These are phyloP conservation scores for Spatholobus suberectus DNA, from an alignment of 306 rosid genomes.

Conservation along the genomic window DNA sequence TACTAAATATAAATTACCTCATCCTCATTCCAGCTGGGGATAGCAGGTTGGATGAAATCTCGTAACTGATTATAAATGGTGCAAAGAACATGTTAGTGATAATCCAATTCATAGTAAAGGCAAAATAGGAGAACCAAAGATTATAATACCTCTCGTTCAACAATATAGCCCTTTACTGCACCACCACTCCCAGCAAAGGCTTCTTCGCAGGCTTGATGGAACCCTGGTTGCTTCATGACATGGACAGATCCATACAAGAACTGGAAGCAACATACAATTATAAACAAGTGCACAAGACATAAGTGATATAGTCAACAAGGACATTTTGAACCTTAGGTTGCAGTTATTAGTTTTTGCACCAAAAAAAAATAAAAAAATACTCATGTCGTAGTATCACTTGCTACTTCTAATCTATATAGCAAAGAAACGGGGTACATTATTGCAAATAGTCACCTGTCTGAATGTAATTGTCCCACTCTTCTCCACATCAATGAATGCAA, in stretches of 20 bases:
- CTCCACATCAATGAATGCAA: conserved; percentile 76
- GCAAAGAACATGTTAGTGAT: conserved; percentile 38
- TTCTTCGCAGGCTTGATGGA: conserved; percentile 73
- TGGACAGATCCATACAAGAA: conserved; percentile 76
- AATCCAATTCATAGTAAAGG: conserved; percentile 15
- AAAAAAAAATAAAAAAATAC: not conserved
- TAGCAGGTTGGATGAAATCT: conserved; percentile 56
- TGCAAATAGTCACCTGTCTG: conserved; percentile 65
- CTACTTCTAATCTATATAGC: not conserved
- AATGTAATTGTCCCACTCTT: conserved; percentile 71
- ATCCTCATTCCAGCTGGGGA: conserved; percentile 58
- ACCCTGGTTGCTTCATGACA: conserved; percentile 67
- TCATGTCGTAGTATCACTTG: not conserved
- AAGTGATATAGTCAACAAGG: not conserved
- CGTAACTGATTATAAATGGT: conserved; percentile 58
- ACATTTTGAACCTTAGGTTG: conserved; percentile 6
- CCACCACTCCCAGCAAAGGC: conserved; percentile 65
- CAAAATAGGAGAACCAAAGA: conserved; percentile 20
- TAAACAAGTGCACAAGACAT: not conserved
- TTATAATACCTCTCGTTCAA: conserved; percentile 60
- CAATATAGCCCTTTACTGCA: conserved; percentile 52
- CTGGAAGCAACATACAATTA: conserved; percentile 54
- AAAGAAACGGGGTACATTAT: conserved; percentile 13
- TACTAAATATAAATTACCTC: conserved; percentile 59
- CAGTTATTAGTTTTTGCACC: conserved; percentile 8